Percentiles rank a stretch among this genome's conserved stretches.
Evolutionary conservation across 2,329 filamentous ascomycete species (phyloP).

Genomic region (Beauveria sp.): DNA sequence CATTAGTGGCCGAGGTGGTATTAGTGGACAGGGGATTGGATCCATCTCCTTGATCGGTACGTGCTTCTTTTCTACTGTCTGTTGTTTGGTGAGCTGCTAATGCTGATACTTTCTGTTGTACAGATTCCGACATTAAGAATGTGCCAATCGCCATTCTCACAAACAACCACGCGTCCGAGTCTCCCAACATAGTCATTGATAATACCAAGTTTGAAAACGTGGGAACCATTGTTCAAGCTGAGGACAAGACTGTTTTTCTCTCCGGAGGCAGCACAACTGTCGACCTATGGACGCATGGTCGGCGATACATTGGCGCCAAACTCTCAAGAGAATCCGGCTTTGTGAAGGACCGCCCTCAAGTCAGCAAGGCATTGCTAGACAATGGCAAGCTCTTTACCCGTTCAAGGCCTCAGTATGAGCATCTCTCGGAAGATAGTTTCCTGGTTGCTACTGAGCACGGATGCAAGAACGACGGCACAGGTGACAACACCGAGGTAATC

Average conservation of each 20-base stretch:
- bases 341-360: neutral
- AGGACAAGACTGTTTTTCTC: neutral
- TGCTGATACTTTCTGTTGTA: no score
- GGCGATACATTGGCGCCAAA: slow-evolving; percentile 8
- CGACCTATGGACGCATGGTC: slow-evolving; percentile 10
- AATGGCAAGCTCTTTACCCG: slow-evolving; percentile 9
- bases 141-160: slow-evolving; percentile 52
- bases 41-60: slow-evolving; percentile 5
- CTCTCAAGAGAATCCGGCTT: neutral
- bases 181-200: neutral
- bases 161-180: slow-evolving; percentile 28
- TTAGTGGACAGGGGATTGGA: slow-evolving; percentile 47
- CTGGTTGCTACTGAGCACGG: slow-evolving; percentile 21
- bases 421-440: slow-evolving; percentile 29
- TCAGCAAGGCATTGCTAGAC: neutral
- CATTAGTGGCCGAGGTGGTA: slow-evolving; percentile 41
- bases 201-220: neutral
- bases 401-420: slow-evolving; percentile 28
- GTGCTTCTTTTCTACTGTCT: no score
- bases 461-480: slow-evolving; percentile 27
- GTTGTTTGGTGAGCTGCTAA: no score
- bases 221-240: slow-evolving; percentile 59
- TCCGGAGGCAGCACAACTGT: neutral
- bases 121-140: slow-evolving; percentile 9
- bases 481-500: slow-evolving; percentile 19